Percentiles rank a stretch among this genome's conserved stretches.
These are phyloP conservation scores for Carex littledalei DNA, from an alignment of 176 grass and related monocot species.

Conservation along the genomic window DNA sequence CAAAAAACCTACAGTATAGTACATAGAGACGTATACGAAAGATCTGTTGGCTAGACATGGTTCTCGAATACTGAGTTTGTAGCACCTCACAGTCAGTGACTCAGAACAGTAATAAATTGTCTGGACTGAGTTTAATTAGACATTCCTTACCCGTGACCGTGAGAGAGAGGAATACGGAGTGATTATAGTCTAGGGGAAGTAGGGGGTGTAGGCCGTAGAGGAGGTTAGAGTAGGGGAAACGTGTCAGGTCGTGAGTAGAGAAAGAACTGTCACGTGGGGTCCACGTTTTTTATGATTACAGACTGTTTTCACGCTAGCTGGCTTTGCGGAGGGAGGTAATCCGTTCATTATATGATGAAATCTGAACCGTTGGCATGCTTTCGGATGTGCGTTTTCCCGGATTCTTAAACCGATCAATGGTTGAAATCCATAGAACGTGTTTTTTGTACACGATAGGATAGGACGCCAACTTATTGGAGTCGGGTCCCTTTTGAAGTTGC, in stretches of 20 bases:
- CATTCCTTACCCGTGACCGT: not conserved
- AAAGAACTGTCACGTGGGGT: not conserved
- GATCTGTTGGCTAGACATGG: not conserved
- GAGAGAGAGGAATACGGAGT: not conserved
- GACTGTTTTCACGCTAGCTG: not conserved
- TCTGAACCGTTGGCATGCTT: not conserved
- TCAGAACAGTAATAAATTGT: not conserved
- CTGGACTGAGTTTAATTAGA: not conserved
- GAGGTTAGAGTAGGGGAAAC: not conserved
- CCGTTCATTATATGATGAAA: not conserved
- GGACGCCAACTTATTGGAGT: not conserved
- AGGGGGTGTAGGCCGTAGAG: not conserved
- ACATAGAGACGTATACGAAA: not conserved
- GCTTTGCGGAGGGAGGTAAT: too few species aligned
- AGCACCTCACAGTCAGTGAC: not conserved
- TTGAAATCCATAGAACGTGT: not conserved
- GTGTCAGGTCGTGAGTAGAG: not conserved
- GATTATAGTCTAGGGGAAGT: not conserved
- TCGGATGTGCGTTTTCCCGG: not conserved
- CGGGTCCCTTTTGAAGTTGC: not conserved
- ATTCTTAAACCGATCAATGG: not conserved
- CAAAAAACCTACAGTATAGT: conserved; percentile 11
- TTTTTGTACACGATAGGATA: not conserved
- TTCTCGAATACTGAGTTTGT: not conserved
- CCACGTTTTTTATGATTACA: not conserved